Base-by-base conservation (phyloP, 148 eudicot species). In the Rheum nobile region DNA sequence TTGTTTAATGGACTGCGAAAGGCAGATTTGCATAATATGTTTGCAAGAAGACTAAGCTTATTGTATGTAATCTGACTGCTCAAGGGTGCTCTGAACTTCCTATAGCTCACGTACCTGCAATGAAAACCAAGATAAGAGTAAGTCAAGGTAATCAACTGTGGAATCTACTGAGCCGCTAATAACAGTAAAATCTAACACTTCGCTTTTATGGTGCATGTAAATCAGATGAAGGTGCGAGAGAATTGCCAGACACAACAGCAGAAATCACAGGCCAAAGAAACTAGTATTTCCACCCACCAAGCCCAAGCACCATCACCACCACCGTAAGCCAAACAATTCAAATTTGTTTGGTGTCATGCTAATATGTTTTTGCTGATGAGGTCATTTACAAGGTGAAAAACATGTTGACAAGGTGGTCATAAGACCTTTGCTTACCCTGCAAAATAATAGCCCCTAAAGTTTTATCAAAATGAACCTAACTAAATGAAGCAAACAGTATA, bases 61-160 rank as follows among this genome's bases (percentile, higher is more conserved):
- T 54, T 54, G 61, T 54, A 24, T 54, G 11, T 7, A 21, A 22
- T 54, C 9, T 19, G 67, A 59, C 16, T 59, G 67, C 67, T 59
- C 67, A 26, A 26, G 34, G 67, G 6, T 48, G 34, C 34, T 11
- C 67, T 28, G 67, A 26, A 24, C 32, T 28, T 10, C 28, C 4
- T 34, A 59, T 59, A 59, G 67, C 34, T 59, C 67, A 59, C 67
- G 67, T 59, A 59, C 67, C 67, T 59, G 67, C 34, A 59, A 59
- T 59, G 67, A 26, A 59, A 26, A 2, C 8, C 10, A 59, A 1
- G 22, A 59, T 35, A 59, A 26, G 19, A 59, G 13, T 29, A 59
- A 26, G 67, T 55, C 32, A 7, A 55, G 32, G 32, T 55, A 54
- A 54, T 54, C 61, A 38, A 38, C 0, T 38, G 41, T 38, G 41